These are phyloP conservation scores for Phytophthora sp. DNA, from an alignment of 352 stramenopile species.

Conservation along the genomic window DNA sequence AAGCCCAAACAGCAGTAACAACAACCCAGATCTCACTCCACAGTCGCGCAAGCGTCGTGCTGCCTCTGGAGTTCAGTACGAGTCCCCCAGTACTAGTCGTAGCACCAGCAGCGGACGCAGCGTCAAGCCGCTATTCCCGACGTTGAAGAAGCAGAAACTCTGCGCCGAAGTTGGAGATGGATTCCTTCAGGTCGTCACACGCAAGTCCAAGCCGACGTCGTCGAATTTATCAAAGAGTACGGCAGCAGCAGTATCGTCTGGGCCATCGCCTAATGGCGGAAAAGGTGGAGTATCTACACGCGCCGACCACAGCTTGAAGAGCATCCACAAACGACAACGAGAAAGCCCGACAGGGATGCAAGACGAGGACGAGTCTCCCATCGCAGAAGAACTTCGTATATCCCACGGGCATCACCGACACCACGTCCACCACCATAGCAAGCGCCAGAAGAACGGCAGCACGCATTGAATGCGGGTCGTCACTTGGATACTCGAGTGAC, in stretches of 20 bases:
- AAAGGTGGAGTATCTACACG: conserved; percentile 24
- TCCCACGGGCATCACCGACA: conserved; percentile 43
- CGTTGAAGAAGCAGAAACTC: conserved; percentile 62
- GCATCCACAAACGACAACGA: conserved; percentile 53
- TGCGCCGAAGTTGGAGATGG: conserved; percentile 47
- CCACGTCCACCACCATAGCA: conserved; percentile 43
- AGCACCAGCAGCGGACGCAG: conserved; percentile 23
- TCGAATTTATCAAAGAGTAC: conserved; percentile 18
- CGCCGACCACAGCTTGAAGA: conserved; percentile 36
- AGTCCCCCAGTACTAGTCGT: conserved; percentile 19
- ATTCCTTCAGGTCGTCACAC: conserved; percentile 45
- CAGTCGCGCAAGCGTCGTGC: conserved; percentile 45
- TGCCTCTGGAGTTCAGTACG: conserved; percentile 26
- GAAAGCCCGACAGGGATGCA: conserved; percentile 36
- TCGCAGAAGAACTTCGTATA: conserved; percentile 45
- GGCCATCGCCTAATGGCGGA: conserved; percentile 13
- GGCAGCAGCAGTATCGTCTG: conserved; percentile 18
- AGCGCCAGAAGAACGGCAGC: conserved; percentile 52
- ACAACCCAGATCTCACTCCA: conserved; percentile 34
- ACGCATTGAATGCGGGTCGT: conserved; percentile 23
- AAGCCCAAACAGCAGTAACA: conserved; percentile 32
- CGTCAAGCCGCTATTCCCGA: conserved; percentile 49
- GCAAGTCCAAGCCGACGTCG: conserved; percentile 43
- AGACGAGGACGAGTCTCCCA: conserved; percentile 45
- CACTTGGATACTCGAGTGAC: conserved; percentile 15